Conservation (phyloP, 768 basidiomycete species). For the Rhodotorula kratochvilovae region DNA sequence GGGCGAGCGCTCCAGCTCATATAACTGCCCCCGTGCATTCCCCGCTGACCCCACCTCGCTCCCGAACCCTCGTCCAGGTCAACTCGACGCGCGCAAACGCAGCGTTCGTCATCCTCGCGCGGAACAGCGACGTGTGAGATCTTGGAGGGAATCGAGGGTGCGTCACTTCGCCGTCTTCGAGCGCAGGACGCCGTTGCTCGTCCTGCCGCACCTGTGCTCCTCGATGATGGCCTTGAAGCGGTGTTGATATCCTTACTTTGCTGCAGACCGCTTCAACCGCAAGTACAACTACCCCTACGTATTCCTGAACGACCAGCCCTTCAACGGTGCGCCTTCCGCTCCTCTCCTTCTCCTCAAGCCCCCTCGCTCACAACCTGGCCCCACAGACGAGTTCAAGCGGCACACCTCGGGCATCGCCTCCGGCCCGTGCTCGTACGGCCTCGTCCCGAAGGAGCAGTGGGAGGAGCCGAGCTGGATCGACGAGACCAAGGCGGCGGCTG, state of each 20-base stretch:
- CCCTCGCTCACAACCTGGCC: conserved; percentile 76
- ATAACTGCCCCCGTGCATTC: background rate
- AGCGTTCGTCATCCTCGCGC: conserved; percentile 10
- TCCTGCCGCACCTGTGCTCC: background rate
- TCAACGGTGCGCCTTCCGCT: conserved; percentile 43
- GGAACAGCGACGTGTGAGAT: conserved; percentile 20
- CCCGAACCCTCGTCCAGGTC: background rate
- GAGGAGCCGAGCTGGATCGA: conserved; percentile 40
- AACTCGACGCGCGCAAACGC: conserved; percentile 3
- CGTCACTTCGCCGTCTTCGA: background rate
- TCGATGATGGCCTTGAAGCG: too few species aligned
- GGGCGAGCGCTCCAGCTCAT: background rate
- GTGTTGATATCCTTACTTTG: too few species aligned
- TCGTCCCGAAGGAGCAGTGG: conserved; percentile 59
- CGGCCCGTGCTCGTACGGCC: conserved; percentile 38
- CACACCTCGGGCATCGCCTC: conserved; percentile 28
- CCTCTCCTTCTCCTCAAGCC: background rate
- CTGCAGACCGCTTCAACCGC: background rate
- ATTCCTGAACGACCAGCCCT: conserved; percentile 75
- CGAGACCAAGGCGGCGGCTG: conserved; percentile 6
- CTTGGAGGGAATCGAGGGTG: conserved; percentile 18
- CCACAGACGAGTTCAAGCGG: conserved; percentile 40
- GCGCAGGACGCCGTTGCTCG: too few species aligned
- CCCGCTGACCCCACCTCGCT: background rate
- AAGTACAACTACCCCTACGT: conserved; percentile 64